phyloP scores from a whole-genome alignment of 768 basidiomycete species.

The Sutorius australiensis region DNA sequence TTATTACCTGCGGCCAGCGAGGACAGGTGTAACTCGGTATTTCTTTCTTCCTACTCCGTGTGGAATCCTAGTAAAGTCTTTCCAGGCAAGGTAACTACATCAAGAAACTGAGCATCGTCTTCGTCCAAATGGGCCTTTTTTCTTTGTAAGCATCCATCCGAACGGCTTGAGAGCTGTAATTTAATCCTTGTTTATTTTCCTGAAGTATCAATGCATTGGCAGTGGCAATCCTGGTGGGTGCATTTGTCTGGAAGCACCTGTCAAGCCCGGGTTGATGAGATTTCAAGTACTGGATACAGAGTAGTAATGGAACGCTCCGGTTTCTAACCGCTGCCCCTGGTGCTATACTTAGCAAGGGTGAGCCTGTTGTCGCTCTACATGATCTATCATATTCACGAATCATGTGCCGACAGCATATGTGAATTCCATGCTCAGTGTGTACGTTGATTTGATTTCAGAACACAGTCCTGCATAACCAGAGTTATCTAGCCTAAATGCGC shows the following conservation, averaged over 20 bases:
- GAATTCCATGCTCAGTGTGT: constrained; percentile 28
- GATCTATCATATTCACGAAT: background rate
- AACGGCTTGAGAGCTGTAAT: background rate
- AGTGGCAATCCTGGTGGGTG: background rate
- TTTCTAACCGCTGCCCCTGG: constrained; percentile 10
- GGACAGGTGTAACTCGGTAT: constrained; percentile 12
- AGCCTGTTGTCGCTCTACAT: background rate
- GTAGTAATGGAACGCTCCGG: background rate
- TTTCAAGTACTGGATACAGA: background rate
- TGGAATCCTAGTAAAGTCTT: background rate
- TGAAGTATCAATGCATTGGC: constrained; percentile 9
- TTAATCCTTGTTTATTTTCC: background rate
- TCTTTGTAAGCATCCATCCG: constrained; percentile 8
- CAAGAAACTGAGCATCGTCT: constrained; percentile 10
- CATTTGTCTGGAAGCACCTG: background rate
- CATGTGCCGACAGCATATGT: constrained; percentile 12
- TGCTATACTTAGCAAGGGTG: constrained; percentile 17
- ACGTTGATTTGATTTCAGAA: background rate
- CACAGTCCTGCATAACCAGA: background rate
- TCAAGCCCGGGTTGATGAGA: background rate
- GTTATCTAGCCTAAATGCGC: constrained; percentile 11
- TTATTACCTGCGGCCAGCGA: constrained; percentile 14
- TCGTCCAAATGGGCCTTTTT: constrained; percentile 21
- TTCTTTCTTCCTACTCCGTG: background rate
- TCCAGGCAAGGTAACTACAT: constrained; percentile 11